phyloP scores from a whole-genome alignment of 305 asterid genomes.

The Fraxinus floribunda region DNA sequence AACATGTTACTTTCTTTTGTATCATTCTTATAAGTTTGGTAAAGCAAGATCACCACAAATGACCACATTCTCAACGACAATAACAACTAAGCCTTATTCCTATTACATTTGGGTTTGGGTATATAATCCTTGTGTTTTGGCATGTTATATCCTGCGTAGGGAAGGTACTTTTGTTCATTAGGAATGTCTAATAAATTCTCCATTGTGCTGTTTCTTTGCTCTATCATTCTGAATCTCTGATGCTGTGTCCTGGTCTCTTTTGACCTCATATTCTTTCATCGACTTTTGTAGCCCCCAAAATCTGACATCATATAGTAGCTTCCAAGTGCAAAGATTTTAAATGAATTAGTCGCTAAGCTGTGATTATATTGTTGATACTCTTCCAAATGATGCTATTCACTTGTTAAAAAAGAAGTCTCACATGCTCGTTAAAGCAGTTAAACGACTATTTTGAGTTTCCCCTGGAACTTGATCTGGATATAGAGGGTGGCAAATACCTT shows the following conservation, averaged over 20 bases:
- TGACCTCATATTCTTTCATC: background rate
- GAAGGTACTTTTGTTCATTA: background rate
- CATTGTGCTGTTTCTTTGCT: background rate
- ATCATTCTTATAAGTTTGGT: background rate
- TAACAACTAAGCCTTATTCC: background rate
- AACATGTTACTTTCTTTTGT: background rate
- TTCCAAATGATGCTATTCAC: background rate
- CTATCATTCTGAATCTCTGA: background rate
- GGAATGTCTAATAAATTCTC: background rate
- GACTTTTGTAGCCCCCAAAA: background rate
- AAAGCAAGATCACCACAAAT: background rate
- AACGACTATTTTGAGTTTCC: slow-evolving; percentile 65
- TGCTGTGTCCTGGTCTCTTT: background rate
- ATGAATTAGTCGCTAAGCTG: background rate
- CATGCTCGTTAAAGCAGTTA: slow-evolving; percentile 40
- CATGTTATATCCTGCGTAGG: background rate
- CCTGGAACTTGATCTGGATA: slow-evolving; percentile 61
- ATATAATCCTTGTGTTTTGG: background rate
- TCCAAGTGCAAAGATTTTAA: background rate
- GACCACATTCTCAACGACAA: background rate
- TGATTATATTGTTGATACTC: background rate
- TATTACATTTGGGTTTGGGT: background rate
- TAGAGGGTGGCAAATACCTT: slow-evolving; percentile 53
- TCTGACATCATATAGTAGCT: background rate
- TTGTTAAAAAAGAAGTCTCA: background rate